Percentiles rank a stretch among this genome's conserved stretches.
phyloP scores from a whole-genome alignment of 2,329 filamentous ascomycete species.

The Pseudogymnoascus sp. region DNA sequence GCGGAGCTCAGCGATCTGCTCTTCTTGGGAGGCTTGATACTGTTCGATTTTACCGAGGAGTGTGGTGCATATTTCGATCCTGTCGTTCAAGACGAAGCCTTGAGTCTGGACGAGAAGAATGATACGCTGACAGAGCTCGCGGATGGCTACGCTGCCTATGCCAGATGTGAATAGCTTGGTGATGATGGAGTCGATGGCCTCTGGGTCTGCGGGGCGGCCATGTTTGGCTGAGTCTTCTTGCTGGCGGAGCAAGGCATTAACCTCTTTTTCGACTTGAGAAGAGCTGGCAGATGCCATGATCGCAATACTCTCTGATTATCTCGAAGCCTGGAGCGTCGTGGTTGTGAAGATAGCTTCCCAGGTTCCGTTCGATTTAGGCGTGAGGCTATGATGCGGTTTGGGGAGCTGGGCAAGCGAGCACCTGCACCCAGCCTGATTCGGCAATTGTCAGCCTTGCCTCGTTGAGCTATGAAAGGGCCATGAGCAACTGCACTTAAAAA shows the following conservation, averaged over 20 bases:
- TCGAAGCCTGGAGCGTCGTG: neutral
- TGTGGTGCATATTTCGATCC: slow-evolving; percentile 67
- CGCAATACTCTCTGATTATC: neutral
- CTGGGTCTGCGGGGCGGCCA: slow-evolving; percentile 14
- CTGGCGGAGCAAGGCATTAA: slow-evolving; percentile 34
- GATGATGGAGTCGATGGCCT: slow-evolving; percentile 25
- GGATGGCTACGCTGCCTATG: slow-evolving; percentile 27
- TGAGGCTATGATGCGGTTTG: neutral
- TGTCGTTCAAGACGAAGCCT: slow-evolving; percentile 52
- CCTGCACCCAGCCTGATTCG: neutral
- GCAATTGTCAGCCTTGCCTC: neutral
- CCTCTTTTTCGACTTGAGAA: slow-evolving; percentile 35
- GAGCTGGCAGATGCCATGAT: slow-evolving; percentile 32
- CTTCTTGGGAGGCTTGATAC: slow-evolving; percentile 60
- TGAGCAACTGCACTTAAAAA: neutral
- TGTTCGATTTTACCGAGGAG: slow-evolving; percentile 53
- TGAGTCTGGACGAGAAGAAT: slow-evolving; percentile 50
- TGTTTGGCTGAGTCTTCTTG: slow-evolving; percentile 34
- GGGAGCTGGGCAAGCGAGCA: neutral
- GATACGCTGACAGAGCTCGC: slow-evolving; percentile 40
- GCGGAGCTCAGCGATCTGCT: slow-evolving; percentile 72
- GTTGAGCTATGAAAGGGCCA: neutral
- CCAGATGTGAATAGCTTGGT: slow-evolving; percentile 25
- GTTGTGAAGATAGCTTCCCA: neutral
- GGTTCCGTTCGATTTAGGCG: neutral